Evolutionary conservation across 108 stramenopile species (phyloP), one percentile per base, ranked within the genome.

Genomic region (Pseudonitzschia multistriata): DNA sequence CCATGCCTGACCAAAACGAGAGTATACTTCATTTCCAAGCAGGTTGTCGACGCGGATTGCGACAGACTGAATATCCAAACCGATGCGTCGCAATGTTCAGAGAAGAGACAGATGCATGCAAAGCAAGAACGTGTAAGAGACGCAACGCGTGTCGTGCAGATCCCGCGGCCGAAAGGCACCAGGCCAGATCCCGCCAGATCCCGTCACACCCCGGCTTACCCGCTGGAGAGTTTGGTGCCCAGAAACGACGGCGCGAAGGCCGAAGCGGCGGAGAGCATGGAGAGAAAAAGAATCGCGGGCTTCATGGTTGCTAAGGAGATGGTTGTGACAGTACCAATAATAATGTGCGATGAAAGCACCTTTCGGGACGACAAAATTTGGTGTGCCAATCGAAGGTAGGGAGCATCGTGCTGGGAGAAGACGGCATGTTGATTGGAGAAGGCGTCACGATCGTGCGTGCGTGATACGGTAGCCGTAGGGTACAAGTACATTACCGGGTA

Each of bases 1-100:
- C 98, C 97, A 80, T 99, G 98, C 63, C 98, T 81, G 19, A 95
- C 81, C 28, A 95, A 82, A 22, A 91, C 85, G 47, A 91, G 74
- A 11, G 85, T 85, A 42, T 64, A 64, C 22, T 64, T 64, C 63
- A 64, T 64, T 7, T 64, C 63, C 63, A 64, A 39, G 24, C 42
- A 47, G n/a, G 63, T 25, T 15, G 63, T 22, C 22, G 42, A 27
- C 24, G 63, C 40, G 8, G 40, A 34, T 8, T 64, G 35, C 42
- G 63, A 64, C 28, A 64, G 27, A 45, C 63, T 64, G 31, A 45
- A 17, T 13, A 49, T 17, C 19, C 14, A 48, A 48, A 48, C 19
- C 14, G 19, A 17, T 14, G 47, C 14, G 47, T n/a, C n/a, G n/a
- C n/a, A n/a, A n/a, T n/a, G n/a, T n/a, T n/a, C 17, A 17, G 17